phyloP scores from a whole-genome alignment of 2,329 filamentous ascomycete genomes.

The Teratosphaeria gauchensis region DNA sequence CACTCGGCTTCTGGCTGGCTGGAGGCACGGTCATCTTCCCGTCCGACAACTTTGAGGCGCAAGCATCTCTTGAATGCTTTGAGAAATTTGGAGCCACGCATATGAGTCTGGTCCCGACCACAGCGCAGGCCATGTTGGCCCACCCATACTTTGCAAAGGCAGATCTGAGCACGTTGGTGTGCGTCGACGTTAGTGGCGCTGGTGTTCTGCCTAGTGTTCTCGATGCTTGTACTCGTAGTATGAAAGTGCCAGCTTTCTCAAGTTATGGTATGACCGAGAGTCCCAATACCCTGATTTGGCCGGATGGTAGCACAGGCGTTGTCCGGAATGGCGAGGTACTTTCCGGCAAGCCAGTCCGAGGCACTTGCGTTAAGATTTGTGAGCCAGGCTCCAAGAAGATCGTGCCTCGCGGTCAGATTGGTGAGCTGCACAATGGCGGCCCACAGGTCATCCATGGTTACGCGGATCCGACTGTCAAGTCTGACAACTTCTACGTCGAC shows the following conservation, averaged over 20 bases:
- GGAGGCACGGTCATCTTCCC: conserved; percentile 22
- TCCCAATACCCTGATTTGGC: conserved; percentile 35
- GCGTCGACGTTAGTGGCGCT: conserved; percentile 24
- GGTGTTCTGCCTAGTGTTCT: conserved; percentile 28
- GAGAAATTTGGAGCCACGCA: conserved; percentile 24
- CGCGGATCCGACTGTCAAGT: conserved; percentile 20
- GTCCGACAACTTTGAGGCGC: conserved; percentile 22
- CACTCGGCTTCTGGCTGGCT: conserved; percentile 19
- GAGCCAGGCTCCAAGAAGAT: conserved; percentile 18
- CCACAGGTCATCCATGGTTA: conserved; percentile 22
- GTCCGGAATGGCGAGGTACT: conserved; percentile 28
- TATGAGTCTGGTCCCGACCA: conserved; percentile 26
- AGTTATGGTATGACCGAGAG: conserved; percentile 41
- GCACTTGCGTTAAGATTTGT: conserved; percentile 28
- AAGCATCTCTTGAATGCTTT: conserved; percentile 25
- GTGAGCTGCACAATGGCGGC: conserved; percentile 25
- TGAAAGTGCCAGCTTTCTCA: conserved; percentile 21
- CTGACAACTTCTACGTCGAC: conserved; percentile 22
- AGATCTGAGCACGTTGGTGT: conserved; percentile 22
- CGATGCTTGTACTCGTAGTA: conserved; percentile 18
- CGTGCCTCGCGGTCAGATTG: conserved; percentile 19
- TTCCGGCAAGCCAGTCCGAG: conserved; percentile 35
- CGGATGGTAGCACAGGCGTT: conserved; percentile 20
- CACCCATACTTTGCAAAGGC: conserved; percentile 20
- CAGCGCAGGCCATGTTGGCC: conserved; percentile 23